A percentile compares a stretch with the other conserved stretches of the same genome.
phyloP scores from a whole-genome alignment of 2,329 filamentous ascomycete species.

The Cytospora leucostoma region DNA sequence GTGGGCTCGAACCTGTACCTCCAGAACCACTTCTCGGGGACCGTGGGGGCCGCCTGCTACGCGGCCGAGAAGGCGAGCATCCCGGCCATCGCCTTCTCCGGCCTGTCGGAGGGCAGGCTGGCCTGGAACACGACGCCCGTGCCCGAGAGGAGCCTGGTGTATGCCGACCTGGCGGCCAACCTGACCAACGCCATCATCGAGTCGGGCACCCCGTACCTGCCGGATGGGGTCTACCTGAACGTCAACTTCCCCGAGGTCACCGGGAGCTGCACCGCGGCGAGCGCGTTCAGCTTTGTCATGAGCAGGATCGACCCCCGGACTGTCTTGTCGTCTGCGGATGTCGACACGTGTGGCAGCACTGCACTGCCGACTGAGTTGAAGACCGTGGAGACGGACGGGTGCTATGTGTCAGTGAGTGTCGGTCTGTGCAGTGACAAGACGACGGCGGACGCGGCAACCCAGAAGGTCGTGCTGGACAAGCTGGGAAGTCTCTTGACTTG shows the following conservation, averaged over 20 bases:
- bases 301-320: constrained; percentile 59
- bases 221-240: constrained; percentile 62
- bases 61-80: constrained; percentile 57
- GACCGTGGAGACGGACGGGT: constrained; percentile 54
- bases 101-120: constrained; percentile 49
- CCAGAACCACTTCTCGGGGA: constrained; percentile 62
- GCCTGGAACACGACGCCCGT: constrained; percentile 57
- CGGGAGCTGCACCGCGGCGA: constrained; percentile 50
- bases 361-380: constrained; percentile 60
- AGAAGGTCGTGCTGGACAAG: constrained; percentile 54
- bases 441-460: constrained; percentile 54
- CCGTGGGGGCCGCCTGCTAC: constrained; percentile 64
- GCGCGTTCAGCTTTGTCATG: constrained; percentile 64
- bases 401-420: constrained; percentile 64
- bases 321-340: constrained; percentile 55
- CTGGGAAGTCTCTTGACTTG: constrained; percentile 37
- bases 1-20: constrained; percentile 59
- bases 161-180: constrained; percentile 62
- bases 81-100: constrained; percentile 70
- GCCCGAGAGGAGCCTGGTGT: constrained; percentile 58
- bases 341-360: constrained; percentile 55
- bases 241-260: constrained; percentile 66
- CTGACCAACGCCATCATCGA: constrained; percentile 57
- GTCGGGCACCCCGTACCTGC: constrained; percentile 64
- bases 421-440: constrained; percentile 62